Base-by-base conservation (phyloP, 225 moss, liverwort and hornwort genomes). In the Lunularia cruciata region DNA sequence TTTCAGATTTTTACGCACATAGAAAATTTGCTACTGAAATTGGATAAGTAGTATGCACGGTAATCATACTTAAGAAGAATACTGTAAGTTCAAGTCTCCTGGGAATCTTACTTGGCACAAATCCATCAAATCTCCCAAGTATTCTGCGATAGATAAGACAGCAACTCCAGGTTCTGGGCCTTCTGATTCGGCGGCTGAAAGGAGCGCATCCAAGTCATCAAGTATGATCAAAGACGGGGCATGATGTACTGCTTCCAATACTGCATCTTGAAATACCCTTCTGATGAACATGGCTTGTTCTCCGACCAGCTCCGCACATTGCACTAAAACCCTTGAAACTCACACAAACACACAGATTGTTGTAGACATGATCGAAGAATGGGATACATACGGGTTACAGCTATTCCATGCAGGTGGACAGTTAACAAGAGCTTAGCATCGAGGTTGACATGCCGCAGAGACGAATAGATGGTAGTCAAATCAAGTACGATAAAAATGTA, bases 221-320 rank as follows among this genome's bases (percentile, higher is more conserved):
- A 98, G 78, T 71, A 98, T 86, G 55, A 98, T 85, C 86, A 98
- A 80, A 52, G 96, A 74, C 38, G 96, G 96, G 63, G 90, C 82
- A 84, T 80, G 90, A 60, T 86, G 83, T 54, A 90, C 76, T 58
- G 89, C 92, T 79, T 89, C 89, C 40, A 74, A 83, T 28, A 92
- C 70, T 47, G 90, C 86, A 71, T 98, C 81, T 26, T 80, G 76
- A 36, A 98, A 69, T 66, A 90, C 76, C 63, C 73, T 74, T 68
- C 84, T 86, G 48, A 98, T 86, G 35, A 71, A 77, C 69, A 71
- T 81, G 54, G 86, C 85, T 78, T 92, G 92, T 77, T 90, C 90
- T 70, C 96, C 96, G 30, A 92, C 92, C 67, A 98, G 75, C 62
- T 92, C 90, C 58, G 89, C 84, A 75, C 96, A 98, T 69, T 81